Evolutionary conservation across 192 early-diverging fungal genomes (phyloP).

Genomic region (Coemansia sp.): DNA sequence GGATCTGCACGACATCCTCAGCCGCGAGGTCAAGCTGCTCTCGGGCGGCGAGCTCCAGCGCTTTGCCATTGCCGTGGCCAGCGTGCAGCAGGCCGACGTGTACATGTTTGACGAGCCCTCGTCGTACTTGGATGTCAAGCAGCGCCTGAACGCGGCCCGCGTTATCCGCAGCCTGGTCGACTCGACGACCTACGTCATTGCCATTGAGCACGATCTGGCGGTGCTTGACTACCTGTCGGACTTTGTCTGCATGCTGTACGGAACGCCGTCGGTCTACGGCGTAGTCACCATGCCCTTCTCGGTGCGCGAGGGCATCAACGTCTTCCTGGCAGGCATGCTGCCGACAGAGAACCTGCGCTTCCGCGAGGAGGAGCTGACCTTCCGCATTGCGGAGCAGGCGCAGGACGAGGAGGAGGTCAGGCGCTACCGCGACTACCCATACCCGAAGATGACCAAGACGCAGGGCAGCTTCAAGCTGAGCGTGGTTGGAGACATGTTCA

Average conservation of each 20-base stretch:
- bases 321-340: slow-evolving; percentile 95
- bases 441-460: slow-evolving; percentile 86
- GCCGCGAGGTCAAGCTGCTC: slow-evolving; percentile 79
- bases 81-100: slow-evolving; percentile 83
- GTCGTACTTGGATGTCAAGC: slow-evolving; percentile 97
- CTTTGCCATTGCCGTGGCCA: slow-evolving; percentile 88
- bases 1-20: slow-evolving; percentile 80
- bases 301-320: slow-evolving; percentile 98
- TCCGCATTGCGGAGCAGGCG: slow-evolving; percentile 88
- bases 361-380: slow-evolving; percentile 92
- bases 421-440: slow-evolving; percentile 74
- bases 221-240: slow-evolving; percentile 98
- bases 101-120: slow-evolving; percentile 99
- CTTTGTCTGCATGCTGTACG: slow-evolving; percentile 98
- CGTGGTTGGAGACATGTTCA: slow-evolving; percentile 81
- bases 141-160: slow-evolving; percentile 93
- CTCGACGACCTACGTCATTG: slow-evolving; percentile 82
- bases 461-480: slow-evolving; percentile 80
- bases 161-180: slow-evolving; percentile 83
- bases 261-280: slow-evolving; percentile 92
- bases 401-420: slow-evolving; percentile 63
- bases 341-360: slow-evolving; percentile 99
- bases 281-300: slow-evolving; percentile 96
- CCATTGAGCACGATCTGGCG: slow-evolving; percentile 98
- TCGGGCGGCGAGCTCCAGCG: slow-evolving; percentile 98